Base-by-base conservation (phyloP, 495 filamentous ascomycete species). In the Aspergillus kassunensis region DNA sequence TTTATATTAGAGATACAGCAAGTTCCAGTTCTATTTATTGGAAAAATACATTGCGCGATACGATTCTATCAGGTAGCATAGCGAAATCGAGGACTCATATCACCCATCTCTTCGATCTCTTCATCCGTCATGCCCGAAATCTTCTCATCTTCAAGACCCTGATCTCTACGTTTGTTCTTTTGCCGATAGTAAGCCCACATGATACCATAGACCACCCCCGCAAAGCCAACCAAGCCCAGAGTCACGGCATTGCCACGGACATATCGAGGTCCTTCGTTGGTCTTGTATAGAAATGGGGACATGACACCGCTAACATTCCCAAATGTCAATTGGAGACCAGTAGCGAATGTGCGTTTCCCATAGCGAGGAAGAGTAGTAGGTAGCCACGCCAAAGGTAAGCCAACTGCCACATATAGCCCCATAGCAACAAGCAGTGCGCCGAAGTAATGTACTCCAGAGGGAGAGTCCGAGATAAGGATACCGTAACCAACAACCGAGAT, bases 301-400 rank as follows among this genome's bases (percentile, higher is more conserved):
- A 88, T 83, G 49, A 90, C 84, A 0, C 87, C 87, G 23, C 78
- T 76, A 11, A 74, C 63, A 60, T 90, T 90, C 12, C 85, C 87
- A 36, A 84, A 76, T 0, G 69, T 76, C 36, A 90, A 67, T 64
- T 90, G 85, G 59, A 91, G 58, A 1, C 84, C 86, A 1, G 78
- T 85, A 0, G 83, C 86, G 11, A 81, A 83, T 0, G 86, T 84
- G 23, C 87, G 73, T 56, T 90, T 91, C 12, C 83, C 85, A 50
- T 89, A 89, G 31, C 86, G 69, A 6, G 86, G 87, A 13, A 80
- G 58, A 16, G 71, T 81, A 7, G 67, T 75, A 15, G 78, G 76
- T 20, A 80, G 53, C 87, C 87, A 90, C 23, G 86, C 83, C 23
- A 90, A 69, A 8, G 87, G 86, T 33, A 89, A 54, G 0, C 86